phyloP scores from a whole-genome alignment of 2,329 filamentous ascomycete species.

The Arthrocladium fulminans region DNA sequence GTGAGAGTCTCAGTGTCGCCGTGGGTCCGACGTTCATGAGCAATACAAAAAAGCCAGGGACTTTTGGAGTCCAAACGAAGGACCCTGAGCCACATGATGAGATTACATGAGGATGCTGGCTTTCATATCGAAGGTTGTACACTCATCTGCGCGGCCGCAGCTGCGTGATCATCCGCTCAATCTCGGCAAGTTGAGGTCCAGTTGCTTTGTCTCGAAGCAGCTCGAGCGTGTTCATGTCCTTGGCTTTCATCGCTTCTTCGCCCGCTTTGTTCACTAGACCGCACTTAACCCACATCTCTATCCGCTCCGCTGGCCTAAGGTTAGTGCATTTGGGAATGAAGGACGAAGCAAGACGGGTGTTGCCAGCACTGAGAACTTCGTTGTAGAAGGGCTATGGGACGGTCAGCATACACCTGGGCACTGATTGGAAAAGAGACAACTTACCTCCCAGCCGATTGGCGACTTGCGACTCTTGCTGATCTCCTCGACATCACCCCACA shows the following conservation, averaged over 20 bases:
- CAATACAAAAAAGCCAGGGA: background rate
- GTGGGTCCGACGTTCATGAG: background rate
- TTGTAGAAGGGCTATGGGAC: conserved; percentile 74
- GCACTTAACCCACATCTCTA: conserved; percentile 95
- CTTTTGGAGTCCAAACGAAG: background rate
- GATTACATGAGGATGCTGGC: conserved; percentile 8
- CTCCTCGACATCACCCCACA: conserved; percentile 90
- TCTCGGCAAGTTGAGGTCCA: conserved; percentile 61
- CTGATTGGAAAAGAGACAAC: no score
- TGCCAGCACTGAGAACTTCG: conserved; percentile 77
- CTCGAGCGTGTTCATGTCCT: conserved; percentile 67
- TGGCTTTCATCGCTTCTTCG: conserved; percentile 78
- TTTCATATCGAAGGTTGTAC: background rate
- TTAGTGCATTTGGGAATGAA: conserved; percentile 84
- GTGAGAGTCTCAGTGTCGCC: conserved; percentile 2
- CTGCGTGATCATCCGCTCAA: conserved; percentile 66
- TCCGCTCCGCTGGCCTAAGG: conserved; percentile 58
- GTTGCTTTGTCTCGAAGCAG: conserved; percentile 65
- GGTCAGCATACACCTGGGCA: conserved; percentile 9
- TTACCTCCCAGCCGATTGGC: conserved; percentile 91
- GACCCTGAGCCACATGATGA: background rate
- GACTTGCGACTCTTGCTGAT: conserved; percentile 65
- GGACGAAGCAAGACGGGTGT: conserved; percentile 69
- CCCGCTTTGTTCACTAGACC: conserved; percentile 80
- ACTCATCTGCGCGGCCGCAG: conserved; percentile 36